Evolutionary conservation across 768 basidiomycete species (phyloP), one percentile per base, ranked within the genome.

Genomic region (Baorangia bicolor): DNA sequence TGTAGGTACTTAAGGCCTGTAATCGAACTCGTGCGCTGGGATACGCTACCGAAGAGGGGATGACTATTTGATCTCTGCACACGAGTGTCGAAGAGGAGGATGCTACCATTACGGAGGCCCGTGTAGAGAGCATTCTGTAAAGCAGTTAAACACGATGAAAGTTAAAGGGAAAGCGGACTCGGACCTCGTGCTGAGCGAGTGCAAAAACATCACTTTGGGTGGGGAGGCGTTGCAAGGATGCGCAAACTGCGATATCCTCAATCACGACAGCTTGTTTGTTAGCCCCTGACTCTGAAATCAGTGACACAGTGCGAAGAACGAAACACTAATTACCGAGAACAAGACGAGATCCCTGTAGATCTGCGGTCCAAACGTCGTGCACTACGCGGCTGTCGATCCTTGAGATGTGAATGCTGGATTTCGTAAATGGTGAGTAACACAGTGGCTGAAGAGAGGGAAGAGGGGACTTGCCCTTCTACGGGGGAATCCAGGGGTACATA

Each of bases 181-280:
- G 6, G 39, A 86, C 87, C 48, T 78, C 70, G 44, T 74, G 66
- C 61, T 84, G 84, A 44, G 75, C 66, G n/a, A 88, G 70, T 3
- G 86, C 69, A 58, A 90, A 82, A 0, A 88, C 83, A 61, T 88
- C 87, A 50, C 86, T 87, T 20, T 75, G 60, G 3, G 86, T 87
- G 27, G 75, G 68, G 11, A 89, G 65, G 55, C 69, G 62, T 49
- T 73, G 71, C 2, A 78, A 63, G 14, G 71, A 69, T 2, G 60
- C 55, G 30, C 73, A 62, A 2, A 61, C 53, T 33, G 81, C 78
- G 42, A 87, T 74, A 51, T 87, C 82, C 4, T 74, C 65, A 4
- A 89, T 64, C 44, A 81, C 73, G 1, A 85, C 72, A 0, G 80
- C 86, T 41, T 77, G 78, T 44, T 74, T 73, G 58, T 76, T 77